Base-by-base conservation (phyloP, 2,329 filamentous ascomycete species). In the Botrytis porri region DNA sequence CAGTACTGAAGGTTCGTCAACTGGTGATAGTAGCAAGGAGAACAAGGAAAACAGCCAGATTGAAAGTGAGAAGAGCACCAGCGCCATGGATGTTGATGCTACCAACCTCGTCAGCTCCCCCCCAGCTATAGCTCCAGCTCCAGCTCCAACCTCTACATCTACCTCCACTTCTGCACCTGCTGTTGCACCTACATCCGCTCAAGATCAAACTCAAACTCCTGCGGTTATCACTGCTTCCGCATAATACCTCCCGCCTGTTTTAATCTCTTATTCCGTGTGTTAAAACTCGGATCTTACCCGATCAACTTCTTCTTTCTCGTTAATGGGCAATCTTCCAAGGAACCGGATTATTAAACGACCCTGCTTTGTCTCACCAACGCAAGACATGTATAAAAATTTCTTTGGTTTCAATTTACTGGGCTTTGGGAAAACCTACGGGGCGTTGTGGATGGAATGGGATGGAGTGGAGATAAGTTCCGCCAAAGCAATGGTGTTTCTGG, bases 11-110 rank as follows among this genome's bases (percentile, higher is more conserved):
- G 85, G 85, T 20, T 86, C 85, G 25, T 81, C 78, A 29, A 81
- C 81, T 74, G 83, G 82, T 20, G 82, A 85, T 78, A 89, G 87
- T 83, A 87, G 85, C 79, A 90, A 93, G 81, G 88, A 91, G 80
- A 89, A 89, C 80, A 88, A 89, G 78, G 88, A 88, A 76, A 91
- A 92, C 67, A 81, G 77, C 70, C 84, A 84, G 59, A 84, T 87
- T 65, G 86, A 86, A 78, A 88, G 79, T 41, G 87, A 87, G 77
- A 85, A 87, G 82, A 90, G 88, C 77, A 85, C 86, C 81, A 89
- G 86, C 77, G 88, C 85, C 32, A 81, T 89, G 69, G 84, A 86
- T 48, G 88, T 88, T 77, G 89, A 91, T 78, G 86, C 85, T 71
- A 84, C 83, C 60, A 72, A 77, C 45, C 66, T 74, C 29, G 77